Base-by-base conservation (phyloP, 2,329 filamentous ascomycete species). In the Penicillium psychrosexuale region DNA sequence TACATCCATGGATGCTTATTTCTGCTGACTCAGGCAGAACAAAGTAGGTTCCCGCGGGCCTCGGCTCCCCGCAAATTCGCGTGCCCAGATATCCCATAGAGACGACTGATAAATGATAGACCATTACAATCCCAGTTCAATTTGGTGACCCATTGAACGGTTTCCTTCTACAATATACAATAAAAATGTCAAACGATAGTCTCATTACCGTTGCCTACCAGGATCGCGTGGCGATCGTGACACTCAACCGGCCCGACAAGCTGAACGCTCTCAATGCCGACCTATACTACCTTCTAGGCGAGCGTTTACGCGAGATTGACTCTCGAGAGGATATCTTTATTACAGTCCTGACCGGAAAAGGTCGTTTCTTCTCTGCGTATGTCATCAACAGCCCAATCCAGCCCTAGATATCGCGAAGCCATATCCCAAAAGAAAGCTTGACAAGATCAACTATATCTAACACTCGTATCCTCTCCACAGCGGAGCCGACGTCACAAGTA, bases 331-430 rank as follows among this genome's bases (percentile, higher is more conserved):
- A 96, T 61, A 85, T 97, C 56, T 89, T 82, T 68, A 85, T 96
- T 65, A 97, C 93, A 3, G 80, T 97, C 11, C 69, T 97, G 3
- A 90, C 91, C 0, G 94, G 85, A 66, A 92, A 84, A 56, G 93
- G 93, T 12, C 80, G 82, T 3, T 87, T 80, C 72, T 97, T 97
- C 78, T 97, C 91, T 9, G 92, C 93, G 90, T 96, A 82, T 66
- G 66, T 30, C 15, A 28, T n/a, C 17, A 12, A 44, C 39, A 12
- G 24, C 42, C 28, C 22, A 31, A 3, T 24, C 40, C 24, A 30
- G 2, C 12, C 11, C 19, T 24, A 15, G 7, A 40, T 8, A 40
- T 39, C 12, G 17, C 17, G 1, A 6, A 40, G 9, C 38, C 22
- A 24, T 24, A 9, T 24, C 38, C 19, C 38, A 40, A 40, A 24